Base-by-base conservation (phyloP, 176 grass and related monocot genomes). In the Elymus sibiricus region DNA sequence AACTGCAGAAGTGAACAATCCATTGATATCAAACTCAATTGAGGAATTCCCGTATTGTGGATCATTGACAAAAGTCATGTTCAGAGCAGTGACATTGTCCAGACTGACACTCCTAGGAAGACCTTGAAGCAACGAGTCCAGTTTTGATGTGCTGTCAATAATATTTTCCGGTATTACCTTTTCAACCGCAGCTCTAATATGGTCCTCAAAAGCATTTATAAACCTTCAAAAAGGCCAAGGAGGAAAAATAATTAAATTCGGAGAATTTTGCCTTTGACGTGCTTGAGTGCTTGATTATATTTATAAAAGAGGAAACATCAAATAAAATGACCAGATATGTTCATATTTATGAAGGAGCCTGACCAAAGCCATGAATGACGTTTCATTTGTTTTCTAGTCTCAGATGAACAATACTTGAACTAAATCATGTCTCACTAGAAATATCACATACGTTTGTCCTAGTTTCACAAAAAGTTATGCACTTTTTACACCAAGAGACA, bases 121-220 rank as follows among this genome's bases (percentile, higher is more conserved):
- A 70, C 49, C 73, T 88, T 94, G 90, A 80, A 98, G 87, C 32
- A 94, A 92, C 7, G 79, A 80, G 84, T 98, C 90, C 77, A 98
- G 84, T 90, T 95, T 95, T 55, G 88, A 85, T 85, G 86, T 73
- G 42, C 92, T 90, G 28, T 85, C 90, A 38, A 84, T 94, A 34
- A 95, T 92, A 68, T 92, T 98, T 89, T 94, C 85, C 28, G 79
- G 93, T 74, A 98, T 90, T 83, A 82, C 90, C 68, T 94, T 95
- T 77, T 95, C 92, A 74, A 98, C 86, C 72, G 97, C 90, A 88
- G 91, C 85, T 91, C 90, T 89, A 70, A 98, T 98, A 73, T 90
- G 79, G 76, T 98, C 91, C 71, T 87, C 86, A 35, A 98, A 98
- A 82, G 97, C 97, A 89, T 98, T 92, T 86, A 95, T 72, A 74